phyloP scores from a whole-genome alignment of 768 basidiomycete genomes.

The Tricholoma saponaceum region DNA sequence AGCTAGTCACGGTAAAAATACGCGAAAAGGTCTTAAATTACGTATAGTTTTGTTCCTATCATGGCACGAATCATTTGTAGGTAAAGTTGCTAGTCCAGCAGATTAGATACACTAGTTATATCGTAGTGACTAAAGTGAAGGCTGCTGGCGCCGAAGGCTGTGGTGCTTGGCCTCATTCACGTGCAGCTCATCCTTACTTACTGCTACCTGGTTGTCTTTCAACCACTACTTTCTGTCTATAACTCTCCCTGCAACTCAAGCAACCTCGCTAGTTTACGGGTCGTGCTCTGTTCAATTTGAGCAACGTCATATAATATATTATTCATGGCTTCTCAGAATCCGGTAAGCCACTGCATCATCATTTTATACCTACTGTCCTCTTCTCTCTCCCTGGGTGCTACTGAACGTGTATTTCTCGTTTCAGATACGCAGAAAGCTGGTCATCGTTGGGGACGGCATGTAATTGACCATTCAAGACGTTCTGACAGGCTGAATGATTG shows the following conservation, averaged over 20 bases:
- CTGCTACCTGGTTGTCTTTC: background rate
- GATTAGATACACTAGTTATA: slow-evolving; percentile 7
- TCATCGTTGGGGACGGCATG: slow-evolving; percentile 95
- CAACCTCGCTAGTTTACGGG: slow-evolving; percentile 17
- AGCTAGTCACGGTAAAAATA: too few relatives aligned
- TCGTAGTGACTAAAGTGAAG: too few relatives aligned
- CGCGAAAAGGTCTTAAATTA: too few relatives aligned
- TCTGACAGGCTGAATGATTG: slow-evolving; percentile 17
- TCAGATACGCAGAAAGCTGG: slow-evolving; percentile 91
- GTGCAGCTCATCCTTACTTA: slow-evolving; percentile 2
- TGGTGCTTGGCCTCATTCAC: slow-evolving; percentile 20
- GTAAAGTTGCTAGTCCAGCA: background rate
- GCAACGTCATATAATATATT: background rate
- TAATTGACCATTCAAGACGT: slow-evolving; percentile 17
- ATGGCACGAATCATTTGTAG: background rate
- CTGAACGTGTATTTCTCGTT: slow-evolving; percentile 10
- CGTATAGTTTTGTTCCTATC: background rate
- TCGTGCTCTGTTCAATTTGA: slow-evolving; percentile 14
- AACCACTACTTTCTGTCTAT: slow-evolving; percentile 1
- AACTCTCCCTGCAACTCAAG: slow-evolving; percentile 7
- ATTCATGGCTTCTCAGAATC: slow-evolving; percentile 49
- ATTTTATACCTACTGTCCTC: slow-evolving; percentile 1
- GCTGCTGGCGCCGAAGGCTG: slow-evolving; percentile 21
- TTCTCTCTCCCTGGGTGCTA: slow-evolving; percentile 2
- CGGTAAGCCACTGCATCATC: slow-evolving; percentile 39